phyloP scores from a whole-genome alignment of 2,329 filamentous ascomycete genomes.

The Botryotinia narcissicola region DNA sequence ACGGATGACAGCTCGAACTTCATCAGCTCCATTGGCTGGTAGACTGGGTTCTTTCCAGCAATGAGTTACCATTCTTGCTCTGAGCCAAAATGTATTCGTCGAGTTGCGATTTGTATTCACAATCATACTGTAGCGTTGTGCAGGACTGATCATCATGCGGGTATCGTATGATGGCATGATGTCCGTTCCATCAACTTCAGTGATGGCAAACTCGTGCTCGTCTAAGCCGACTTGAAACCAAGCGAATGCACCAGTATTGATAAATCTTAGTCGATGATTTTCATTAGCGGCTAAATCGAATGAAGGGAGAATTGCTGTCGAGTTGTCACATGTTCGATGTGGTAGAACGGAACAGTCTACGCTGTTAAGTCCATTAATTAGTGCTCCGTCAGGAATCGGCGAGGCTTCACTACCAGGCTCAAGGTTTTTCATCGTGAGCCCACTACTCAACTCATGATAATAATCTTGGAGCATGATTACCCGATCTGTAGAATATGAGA shows the following conservation, averaged over 20 bases:
- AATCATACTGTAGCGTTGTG: constrained; percentile 68
- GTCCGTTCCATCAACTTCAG: constrained; percentile 69
- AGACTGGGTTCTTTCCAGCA: constrained; percentile 55
- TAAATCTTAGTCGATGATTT: constrained; percentile 63
- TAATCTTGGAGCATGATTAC: constrained; percentile 70
- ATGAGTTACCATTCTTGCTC: constrained; percentile 59
- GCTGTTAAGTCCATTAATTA: constrained; percentile 46
- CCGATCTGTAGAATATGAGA: constrained; percentile 55
- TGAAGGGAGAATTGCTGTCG: constrained; percentile 41
- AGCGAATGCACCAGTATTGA: constrained; percentile 70
- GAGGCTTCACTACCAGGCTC: constrained; percentile 45
- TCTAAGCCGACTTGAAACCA: constrained; percentile 72
- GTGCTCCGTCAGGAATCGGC: constrained; percentile 46
- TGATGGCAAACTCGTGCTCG: constrained; percentile 61
- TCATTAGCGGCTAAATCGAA: constrained; percentile 52
- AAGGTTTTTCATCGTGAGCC: constrained; percentile 41
- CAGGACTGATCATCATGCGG: constrained; percentile 64
- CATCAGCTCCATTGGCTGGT: constrained; percentile 44
- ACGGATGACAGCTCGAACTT: constrained; percentile 49
- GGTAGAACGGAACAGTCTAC: constrained; percentile 42
- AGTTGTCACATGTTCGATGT: constrained; percentile 46
- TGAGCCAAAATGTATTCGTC: constrained; percentile 59
- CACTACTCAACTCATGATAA: constrained; percentile 59
- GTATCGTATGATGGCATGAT: constrained; percentile 58
- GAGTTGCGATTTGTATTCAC: constrained; percentile 58